A percentile compares a stretch with the other conserved stretches of the same genome.
phyloP scores from a whole-genome alignment of 2,329 filamentous ascomycete genomes.

The Colletotrichum endophyticum region DNA sequence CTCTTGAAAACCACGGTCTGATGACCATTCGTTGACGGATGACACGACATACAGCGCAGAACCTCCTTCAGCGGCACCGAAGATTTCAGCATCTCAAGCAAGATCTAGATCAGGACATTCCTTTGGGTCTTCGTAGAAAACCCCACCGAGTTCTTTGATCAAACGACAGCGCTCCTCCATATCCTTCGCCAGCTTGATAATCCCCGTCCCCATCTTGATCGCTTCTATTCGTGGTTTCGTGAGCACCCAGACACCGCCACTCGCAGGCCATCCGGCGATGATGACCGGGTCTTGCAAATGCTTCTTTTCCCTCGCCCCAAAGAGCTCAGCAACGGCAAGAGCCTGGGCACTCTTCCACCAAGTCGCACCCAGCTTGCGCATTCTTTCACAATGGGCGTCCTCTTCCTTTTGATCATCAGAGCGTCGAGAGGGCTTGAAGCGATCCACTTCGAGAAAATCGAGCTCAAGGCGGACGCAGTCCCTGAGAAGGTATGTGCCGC shows the following conservation, averaged over 20 bases:
- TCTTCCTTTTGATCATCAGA: not conserved
- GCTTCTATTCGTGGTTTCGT: not conserved
- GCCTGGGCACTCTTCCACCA: not conserved
- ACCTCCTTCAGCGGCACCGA: not conserved
- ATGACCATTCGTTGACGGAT: not conserved
- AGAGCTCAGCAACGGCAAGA: not conserved
- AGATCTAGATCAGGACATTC: not conserved
- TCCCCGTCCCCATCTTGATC: not conserved
- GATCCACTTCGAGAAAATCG: not conserved
- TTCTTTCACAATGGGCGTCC: not conserved
- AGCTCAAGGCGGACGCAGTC: not conserved
- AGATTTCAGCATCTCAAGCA: not conserved
- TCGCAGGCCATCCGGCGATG: not conserved
- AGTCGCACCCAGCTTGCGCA: not conserved
- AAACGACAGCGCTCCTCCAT: not conserved
- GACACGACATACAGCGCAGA: not conserved
- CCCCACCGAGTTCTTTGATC: not conserved
- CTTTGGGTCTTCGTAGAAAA: not conserved
- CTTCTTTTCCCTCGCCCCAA: not conserved
- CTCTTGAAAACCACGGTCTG: not conserved
- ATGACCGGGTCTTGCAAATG: not conserved
- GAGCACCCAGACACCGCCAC: not conserved
- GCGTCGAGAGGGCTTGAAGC: not conserved
- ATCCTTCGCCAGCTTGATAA: not conserved
- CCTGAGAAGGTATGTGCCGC: not conserved